Base-by-base conservation (phyloP, 2,329 filamentous ascomycete genomes). In the Ascochyta lentis region DNA sequence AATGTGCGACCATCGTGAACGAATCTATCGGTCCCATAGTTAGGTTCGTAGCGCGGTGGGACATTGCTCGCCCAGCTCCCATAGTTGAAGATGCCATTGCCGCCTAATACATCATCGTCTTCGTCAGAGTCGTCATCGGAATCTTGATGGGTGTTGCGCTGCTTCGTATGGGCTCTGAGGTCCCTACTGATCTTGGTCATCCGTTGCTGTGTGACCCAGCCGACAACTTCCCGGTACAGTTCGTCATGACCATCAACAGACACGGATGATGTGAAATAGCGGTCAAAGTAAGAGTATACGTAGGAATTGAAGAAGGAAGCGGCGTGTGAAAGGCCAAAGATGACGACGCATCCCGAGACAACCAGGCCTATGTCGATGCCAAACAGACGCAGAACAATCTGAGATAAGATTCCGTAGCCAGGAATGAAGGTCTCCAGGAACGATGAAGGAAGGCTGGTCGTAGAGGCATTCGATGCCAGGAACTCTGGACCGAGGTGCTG, bases 371-470 rank as follows among this genome's bases (percentile, higher is more conserved):
- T 75, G 58, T 83, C 81, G 48, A 83, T 73, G 7, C 80, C 79
- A 23, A 81, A 70, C 2, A 72, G 58, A 4, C 77, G 70, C 7
- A 73, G 68, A 24, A 80, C 68, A 53, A 79, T 76, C 27, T 76
- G 73, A 1, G 79, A 80, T 31, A 82, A 73, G 38, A 81, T 59
- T 35, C 78, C 75, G 66, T 83, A 83, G 15, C 81, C 81, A 8
- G 81, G 81, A 33, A 83, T 75, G n/a, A 83, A 65, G 2, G 78
- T 71, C 43, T 83, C 80, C n/a, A 83, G 72, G 16, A 83, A 71
- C 15, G 76, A 78, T 19, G 76, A 75, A 0, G 80, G 77, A 9
- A 83, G 69, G 39, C 78, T 75, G 8, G 60, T 64, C 8, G 68
- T 23, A n/a, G 59, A 62, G 13, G 41, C 43, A 33, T 72, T 70